These are phyloP conservation scores for Phytophthora cryptogea DNA, from an alignment of 352 stramenopile species.

Conservation along the genomic window DNA sequence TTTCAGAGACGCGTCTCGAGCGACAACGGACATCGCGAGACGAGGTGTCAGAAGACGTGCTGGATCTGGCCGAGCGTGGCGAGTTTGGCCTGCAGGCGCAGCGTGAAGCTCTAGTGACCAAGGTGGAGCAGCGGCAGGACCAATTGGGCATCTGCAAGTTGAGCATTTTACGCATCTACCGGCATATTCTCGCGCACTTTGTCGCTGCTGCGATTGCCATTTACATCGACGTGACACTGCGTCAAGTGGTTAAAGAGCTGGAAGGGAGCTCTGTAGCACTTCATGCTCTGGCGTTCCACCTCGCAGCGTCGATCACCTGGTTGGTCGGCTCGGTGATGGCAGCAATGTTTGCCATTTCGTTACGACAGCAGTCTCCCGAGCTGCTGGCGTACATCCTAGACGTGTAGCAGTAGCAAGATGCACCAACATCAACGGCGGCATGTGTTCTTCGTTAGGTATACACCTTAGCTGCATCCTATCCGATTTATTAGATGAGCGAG, in stretches of 20 bases:
- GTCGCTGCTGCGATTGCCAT: slow-evolving; percentile 49
- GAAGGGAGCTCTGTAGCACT: slow-evolving; percentile 30
- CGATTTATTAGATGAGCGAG: neutral
- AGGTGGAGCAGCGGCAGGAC: slow-evolving; percentile 61
- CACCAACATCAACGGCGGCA: neutral
- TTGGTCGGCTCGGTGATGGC: slow-evolving; percentile 40
- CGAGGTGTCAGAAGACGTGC: slow-evolving; percentile 50
- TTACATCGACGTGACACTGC: slow-evolving; percentile 33
- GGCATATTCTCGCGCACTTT: slow-evolving; percentile 44
- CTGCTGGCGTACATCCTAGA: slow-evolving; percentile 51
- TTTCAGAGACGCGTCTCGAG: slow-evolving; percentile 43
- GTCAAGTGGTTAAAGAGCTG: slow-evolving; percentile 18
- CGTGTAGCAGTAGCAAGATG: slow-evolving; percentile 22
- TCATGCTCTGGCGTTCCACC: slow-evolving; percentile 42
- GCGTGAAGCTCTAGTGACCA: slow-evolving; percentile 51
- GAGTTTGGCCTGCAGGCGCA: slow-evolving; percentile 77
- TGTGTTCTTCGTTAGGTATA: slow-evolving; percentile 1
- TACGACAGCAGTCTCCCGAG: slow-evolving; percentile 51
- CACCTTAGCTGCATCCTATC: slow-evolving; percentile 1
- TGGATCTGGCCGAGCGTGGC: slow-evolving; percentile 62
- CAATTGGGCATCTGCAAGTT: slow-evolving; percentile 63
- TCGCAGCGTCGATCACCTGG: slow-evolving; percentile 54
- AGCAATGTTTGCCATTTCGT: slow-evolving; percentile 39
- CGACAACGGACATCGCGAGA: slow-evolving; percentile 40
- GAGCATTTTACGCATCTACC: slow-evolving; percentile 58